Percentiles rank a stretch among this genome's conserved stretches.
These are phyloP conservation scores for Lachnellula willkommii DNA, from an alignment of 2,329 filamentous ascomycete species.

Conservation along the genomic window DNA sequence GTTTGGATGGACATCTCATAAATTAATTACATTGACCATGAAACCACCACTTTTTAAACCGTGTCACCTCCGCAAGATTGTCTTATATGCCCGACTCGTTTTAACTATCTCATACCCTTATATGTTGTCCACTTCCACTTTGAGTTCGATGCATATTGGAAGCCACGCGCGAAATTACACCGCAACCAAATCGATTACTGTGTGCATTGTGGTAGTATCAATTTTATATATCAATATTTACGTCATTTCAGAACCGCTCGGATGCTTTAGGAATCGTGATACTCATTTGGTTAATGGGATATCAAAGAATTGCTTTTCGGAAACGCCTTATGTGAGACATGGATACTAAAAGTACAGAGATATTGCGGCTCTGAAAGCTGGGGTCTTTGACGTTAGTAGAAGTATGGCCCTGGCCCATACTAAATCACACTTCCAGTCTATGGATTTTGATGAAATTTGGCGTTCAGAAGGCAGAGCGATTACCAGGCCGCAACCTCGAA, in stretches of 20 bases:
- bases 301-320: slow-evolving; percentile 3
- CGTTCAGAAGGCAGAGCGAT: background rate
- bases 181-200: background rate
- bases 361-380: slow-evolving; percentile 1
- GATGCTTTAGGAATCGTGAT: background rate
- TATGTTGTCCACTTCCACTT: no score
- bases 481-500: slow-evolving; percentile 58
- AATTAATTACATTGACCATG: no score
- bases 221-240: background rate
- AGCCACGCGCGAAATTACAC: background rate
- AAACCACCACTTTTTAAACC: no score
- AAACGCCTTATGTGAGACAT: slow-evolving; percentile 2
- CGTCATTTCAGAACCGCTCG: background rate
- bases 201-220: background rate
- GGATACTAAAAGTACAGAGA: slow-evolving; percentile 11
- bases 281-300: background rate
- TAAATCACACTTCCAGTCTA: background rate
- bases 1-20: no score
- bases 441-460: background rate
- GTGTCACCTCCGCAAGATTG: no score
- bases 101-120: no score
- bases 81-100: no score
- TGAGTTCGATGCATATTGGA: background rate
- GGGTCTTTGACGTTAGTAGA: background rate
- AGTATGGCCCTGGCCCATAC: background rate